A percentile compares a stretch with the other conserved stretches of the same genome.
These are phyloP conservation scores for Obba rivulosa DNA, from an alignment of 768 basidiomycete genomes.

Conservation along the genomic window DNA sequence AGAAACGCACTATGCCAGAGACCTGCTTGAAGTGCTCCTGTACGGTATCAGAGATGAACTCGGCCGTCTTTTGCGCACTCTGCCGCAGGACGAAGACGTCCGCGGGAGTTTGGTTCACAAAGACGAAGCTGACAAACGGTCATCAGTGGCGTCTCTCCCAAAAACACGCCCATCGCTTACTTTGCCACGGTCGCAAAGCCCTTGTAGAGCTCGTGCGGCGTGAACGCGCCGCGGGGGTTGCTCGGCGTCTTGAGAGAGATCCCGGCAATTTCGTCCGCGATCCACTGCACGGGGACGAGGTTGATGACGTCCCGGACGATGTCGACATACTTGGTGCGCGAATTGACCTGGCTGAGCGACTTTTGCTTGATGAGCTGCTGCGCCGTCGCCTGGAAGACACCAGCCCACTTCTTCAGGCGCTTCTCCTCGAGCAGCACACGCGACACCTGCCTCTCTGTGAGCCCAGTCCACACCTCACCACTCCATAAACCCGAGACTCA, in stretches of 20 bases:
- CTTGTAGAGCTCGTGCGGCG: conserved; percentile 42
- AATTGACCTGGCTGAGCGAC: conserved; percentile 9
- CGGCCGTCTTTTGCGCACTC: conserved; percentile 24
- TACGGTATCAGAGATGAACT: conserved; percentile 27
- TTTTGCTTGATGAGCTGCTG: conserved; percentile 12
- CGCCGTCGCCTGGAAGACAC: conserved; percentile 24
- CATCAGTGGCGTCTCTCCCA: neutral
- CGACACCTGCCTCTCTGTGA: conserved; percentile 5
- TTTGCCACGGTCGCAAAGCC: conserved; percentile 30
- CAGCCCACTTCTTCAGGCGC: conserved; percentile 13
- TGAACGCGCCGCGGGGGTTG: conserved; percentile 38
- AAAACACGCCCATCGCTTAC: neutral
- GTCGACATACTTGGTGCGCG: conserved; percentile 35
- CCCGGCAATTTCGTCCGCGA: conserved; percentile 36
- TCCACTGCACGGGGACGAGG: conserved; percentile 35
- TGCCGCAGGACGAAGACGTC: conserved; percentile 27
- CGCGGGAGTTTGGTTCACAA: conserved; percentile 28
- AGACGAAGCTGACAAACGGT: conserved; percentile 18
- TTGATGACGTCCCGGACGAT: conserved; percentile 47
- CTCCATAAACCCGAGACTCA: conserved; percentile 1
- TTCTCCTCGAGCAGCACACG: conserved; percentile 12
- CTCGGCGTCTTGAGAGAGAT: conserved; percentile 41
- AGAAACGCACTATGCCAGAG: neutral
- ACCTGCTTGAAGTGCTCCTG: conserved; percentile 22
- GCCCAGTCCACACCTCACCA: conserved; percentile 1